Evolutionary conservation across 345 rosid species (phyloP), one percentile per base, ranked within the genome.

Genomic region (Gossypium thurberi): DNA sequence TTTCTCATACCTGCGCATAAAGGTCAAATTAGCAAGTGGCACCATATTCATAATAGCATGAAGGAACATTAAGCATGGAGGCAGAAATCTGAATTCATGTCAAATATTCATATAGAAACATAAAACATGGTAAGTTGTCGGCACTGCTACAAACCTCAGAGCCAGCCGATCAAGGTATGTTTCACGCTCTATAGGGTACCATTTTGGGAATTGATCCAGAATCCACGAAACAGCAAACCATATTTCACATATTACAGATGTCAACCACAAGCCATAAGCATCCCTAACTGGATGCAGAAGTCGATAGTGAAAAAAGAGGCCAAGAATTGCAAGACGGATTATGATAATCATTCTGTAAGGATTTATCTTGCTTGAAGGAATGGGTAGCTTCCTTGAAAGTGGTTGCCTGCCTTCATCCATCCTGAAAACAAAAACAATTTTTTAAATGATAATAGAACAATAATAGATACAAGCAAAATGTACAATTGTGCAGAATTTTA

Each of bases 361-460:
- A 78, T 84, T 96, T 56, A 96, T 96, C 88, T 84, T 96, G 98
- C 99, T 96, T 1, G 99, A 96, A 40, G 89, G 88, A 80, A 96
- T 77, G 2, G 99, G 94, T 75, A 96, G 77, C 85, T 96, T 96
- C 83, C 99, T 86, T 3, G 98, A 96, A 74, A 96, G 89, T 66
- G 99, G 99, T 84, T 96, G 98, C 81, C 99, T 87, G 75, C 97
- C 99, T 85, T 96, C 99, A 75, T 96, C 99, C 99, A 96, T 96
- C 98, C 99, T 96, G 90, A 69, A 23, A 85, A 80, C 69, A 20
- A 17, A 61, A 42, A 20, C 58, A 51, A 70, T 10, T 33, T 44
- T 57, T 40, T 44, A 28, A 75, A 44, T 59, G 28, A 42, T 10
- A 50, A 42, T 66, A 52, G 11, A 68, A 68, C 58, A 14, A 68